Base-by-base conservation (phyloP, 805 yeast genomes). In the Yamadazyma philogaea region DNA sequence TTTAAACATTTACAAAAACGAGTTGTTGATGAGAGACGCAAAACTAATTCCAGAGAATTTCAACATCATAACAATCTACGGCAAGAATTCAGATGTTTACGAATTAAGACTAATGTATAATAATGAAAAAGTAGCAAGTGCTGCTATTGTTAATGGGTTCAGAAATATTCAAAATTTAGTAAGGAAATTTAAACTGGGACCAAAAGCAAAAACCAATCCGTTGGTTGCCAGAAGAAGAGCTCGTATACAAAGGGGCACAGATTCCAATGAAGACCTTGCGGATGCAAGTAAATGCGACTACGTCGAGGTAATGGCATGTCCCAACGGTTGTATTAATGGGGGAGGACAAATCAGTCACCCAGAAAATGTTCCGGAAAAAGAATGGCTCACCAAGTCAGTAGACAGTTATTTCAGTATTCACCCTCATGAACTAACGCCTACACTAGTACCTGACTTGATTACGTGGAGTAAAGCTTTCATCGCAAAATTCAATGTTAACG, bases 271-370 rank as follows among this genome's bases (percentile, higher is more conserved):
- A 10, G 67, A 60, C 32, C 19, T 51, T 1, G 81, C 81, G 0
- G 90, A 86, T 45, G 84, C 91, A 0, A 62, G 77, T 24, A 70
- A 67, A 31, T 82, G 86, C 52, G 93, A 87, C 48, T 87, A 84
- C 52, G 86, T 91, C 5, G 99, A 93, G 55, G 84, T 93, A 34
- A 91, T 89, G 96, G 99, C 99, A 0, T 93, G 99, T 61, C 99
- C 99, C 5, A 89, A 87, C 21, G 99, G 99, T 1, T 93, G 98
- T 57, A 86, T 90, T 43, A 93, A 91, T 56, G 99, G 99, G 8
- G 98, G 99, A 17, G 99, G 99, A 0, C 90, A 89, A 54, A 75
- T 88, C 15, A 73, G 78, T 4, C 71, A 70, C 4, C 78, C 79
- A 0, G 49, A 53, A 1, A 72, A 59, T 4, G 51, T 51, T 0